Evolutionary conservation across 768 basidiomycete genomes (phyloP).

Genomic region (Podaxis pistillaris): DNA sequence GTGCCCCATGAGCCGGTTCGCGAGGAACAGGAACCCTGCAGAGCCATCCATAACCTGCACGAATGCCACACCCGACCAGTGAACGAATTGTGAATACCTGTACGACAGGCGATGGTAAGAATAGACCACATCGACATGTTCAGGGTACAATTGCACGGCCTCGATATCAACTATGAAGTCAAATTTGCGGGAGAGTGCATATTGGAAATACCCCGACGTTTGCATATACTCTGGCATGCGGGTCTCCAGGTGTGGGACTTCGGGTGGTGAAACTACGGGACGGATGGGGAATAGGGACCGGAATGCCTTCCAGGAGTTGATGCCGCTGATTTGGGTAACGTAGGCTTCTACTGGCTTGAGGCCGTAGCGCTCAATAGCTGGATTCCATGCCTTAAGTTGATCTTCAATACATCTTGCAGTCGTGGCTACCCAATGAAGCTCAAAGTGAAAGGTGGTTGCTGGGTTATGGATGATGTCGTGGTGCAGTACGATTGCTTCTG

Average conservation of each 20-base stretch:
- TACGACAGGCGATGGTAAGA: slow-evolving; percentile 81
- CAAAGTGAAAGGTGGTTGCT: slow-evolving; percentile 93
- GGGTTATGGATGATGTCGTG: slow-evolving; percentile 96
- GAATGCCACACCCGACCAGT: slow-evolving; percentile 86
- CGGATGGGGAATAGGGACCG: slow-evolving; percentile 86
- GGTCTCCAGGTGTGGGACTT: slow-evolving; percentile 62
- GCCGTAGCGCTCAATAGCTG: slow-evolving; percentile 85
- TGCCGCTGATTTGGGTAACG: slow-evolving; percentile 87
- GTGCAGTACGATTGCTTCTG: slow-evolving; percentile 88
- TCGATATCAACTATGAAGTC: slow-evolving; percentile 86
- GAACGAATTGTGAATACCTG: slow-evolving; percentile 90
- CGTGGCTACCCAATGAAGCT: slow-evolving; percentile 95
- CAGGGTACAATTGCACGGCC: slow-evolving; percentile 72
- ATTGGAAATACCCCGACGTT: slow-evolving; percentile 74
- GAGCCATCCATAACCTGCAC: slow-evolving; percentile 81
- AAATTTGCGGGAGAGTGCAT: slow-evolving; percentile 70
- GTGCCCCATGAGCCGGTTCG: slow-evolving; percentile 80
- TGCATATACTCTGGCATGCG: slow-evolving; percentile 68
- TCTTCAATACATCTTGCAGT: slow-evolving; percentile 92
- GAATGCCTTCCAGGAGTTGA: slow-evolving; percentile 83
- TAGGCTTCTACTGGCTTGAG: slow-evolving; percentile 92
- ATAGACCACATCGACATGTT: slow-evolving; percentile 81
- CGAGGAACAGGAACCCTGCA: slow-evolving; percentile 85
- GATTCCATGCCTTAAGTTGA: slow-evolving; percentile 75
- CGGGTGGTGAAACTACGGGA: slow-evolving; percentile 71